Percentiles rank a stretch among this genome's conserved stretches.
Conservation (phyloP, 495 filamentous ascomycete species). For the Aspergillus indologenus region DNA sequence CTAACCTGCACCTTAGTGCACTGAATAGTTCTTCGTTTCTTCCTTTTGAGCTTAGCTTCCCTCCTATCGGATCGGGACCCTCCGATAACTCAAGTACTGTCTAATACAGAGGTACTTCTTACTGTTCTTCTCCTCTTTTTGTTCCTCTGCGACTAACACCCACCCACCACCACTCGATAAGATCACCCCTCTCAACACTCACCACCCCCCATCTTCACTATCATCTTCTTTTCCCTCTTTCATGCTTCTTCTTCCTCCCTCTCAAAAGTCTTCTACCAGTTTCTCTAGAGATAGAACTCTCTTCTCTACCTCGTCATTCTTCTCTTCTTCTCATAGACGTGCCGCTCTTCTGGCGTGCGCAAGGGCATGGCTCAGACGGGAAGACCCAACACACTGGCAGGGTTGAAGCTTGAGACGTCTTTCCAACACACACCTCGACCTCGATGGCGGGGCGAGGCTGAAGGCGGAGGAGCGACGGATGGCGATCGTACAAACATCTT, state of each 20-base stretch:
- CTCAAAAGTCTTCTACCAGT: neutral
- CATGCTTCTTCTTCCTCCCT: neutral
- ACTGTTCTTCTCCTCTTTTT: neutral
- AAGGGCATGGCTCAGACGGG: constrained; percentile 42
- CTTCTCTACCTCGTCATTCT: constrained; percentile 13
- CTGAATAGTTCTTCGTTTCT: neutral
- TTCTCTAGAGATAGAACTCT: neutral
- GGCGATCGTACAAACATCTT: constrained; percentile 43
- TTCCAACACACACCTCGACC: constrained; percentile 28
- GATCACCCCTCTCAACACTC: neutral
- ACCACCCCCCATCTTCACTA: neutral
- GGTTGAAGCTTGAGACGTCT: constrained; percentile 44
- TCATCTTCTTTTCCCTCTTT: neutral
- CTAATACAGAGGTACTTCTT: neutral
- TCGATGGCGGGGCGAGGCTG: constrained; percentile 28
- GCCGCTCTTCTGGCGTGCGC: constrained; percentile 19
- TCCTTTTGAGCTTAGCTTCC: constrained; percentile 11
- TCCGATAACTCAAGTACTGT: constrained; percentile 1
- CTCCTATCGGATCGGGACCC: constrained; percentile 3
- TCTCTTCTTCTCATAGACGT: constrained; percentile 9
- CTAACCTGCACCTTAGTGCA: neutral
- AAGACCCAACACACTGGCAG: constrained; percentile 33
- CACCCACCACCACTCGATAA: constrained; percentile 9
- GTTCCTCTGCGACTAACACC: neutral
- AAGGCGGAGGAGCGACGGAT: constrained; percentile 25